phyloP scores from a whole-genome alignment of 2,329 filamentous ascomycete genomes.

The Colletotrichum filicis region DNA sequence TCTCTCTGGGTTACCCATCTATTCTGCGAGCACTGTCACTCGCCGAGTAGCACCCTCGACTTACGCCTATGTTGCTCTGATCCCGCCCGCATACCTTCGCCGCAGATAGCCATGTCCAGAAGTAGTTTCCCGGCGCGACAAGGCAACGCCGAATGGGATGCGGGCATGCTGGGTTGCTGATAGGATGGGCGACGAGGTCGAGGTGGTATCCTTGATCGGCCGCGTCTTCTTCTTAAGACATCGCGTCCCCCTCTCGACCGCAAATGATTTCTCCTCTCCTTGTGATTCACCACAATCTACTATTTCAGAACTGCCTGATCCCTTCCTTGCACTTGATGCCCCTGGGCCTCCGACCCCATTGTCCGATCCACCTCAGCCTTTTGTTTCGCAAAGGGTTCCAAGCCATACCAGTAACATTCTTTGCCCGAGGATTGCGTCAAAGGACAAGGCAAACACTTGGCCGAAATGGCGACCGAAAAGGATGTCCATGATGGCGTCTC shows the following conservation, averaged over 20 bases:
- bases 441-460: too few species aligned
- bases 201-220: slow-evolving; percentile 1
- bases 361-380: not conserved
- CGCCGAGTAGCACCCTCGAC: slow-evolving; percentile 2
- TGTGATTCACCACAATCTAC: slow-evolving; percentile 17
- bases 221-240: slow-evolving; percentile 18
- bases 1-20: not conserved
- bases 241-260: slow-evolving; percentile 9
- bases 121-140: slow-evolving; percentile 14
- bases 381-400: not conserved
- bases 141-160: slow-evolving; percentile 3
- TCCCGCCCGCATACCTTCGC: slow-evolving; percentile 16
- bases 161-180: not conserved
- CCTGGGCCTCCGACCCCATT: not conserved
- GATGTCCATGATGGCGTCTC: slow-evolving; percentile 27
- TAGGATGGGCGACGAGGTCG: not conserved
- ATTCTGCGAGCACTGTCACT: not conserved
- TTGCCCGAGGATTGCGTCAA: too few species aligned
- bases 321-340: not conserved
- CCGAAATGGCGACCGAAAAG: slow-evolving; percentile 20
- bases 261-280: not conserved
- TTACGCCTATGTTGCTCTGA: not conserved
- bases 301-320: not conserved
- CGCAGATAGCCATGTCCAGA: slow-evolving; percentile 26
- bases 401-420: not conserved